A percentile compares a stretch with the other conserved stretches of the same genome.
phyloP scores from a whole-genome alignment of 371 early-diverging fungal genomes.

The Dichotomocladium elegans region DNA sequence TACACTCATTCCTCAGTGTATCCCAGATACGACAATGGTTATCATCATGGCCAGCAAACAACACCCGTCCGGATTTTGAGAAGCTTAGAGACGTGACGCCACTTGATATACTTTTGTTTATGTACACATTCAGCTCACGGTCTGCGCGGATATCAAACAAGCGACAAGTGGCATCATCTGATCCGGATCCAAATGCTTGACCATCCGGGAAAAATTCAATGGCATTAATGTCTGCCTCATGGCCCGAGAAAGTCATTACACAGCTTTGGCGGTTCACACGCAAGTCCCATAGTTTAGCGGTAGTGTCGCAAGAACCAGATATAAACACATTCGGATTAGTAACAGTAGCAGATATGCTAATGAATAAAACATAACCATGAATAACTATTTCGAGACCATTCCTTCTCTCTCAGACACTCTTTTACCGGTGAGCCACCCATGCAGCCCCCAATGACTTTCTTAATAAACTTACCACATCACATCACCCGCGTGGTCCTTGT shows the following conservation, averaged over 20 bases:
- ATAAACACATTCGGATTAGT: conserved; percentile 92
- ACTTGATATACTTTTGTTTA: conserved; percentile 83
- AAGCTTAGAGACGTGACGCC: conserved; percentile 97
- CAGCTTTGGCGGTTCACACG: conserved; percentile 70
- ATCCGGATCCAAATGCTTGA: conserved; percentile 94
- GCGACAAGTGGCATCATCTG: conserved; percentile 96
- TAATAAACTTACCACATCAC: conserved; percentile 78
- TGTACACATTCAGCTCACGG: conserved; percentile 92
- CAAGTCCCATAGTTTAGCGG: conserved; percentile 98
- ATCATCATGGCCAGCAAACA: conserved; percentile 98
- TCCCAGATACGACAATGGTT: conserved; percentile 98
- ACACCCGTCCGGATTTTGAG: conserved; percentile 88
- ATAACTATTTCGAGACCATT: background rate
- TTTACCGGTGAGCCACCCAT: too few species aligned
- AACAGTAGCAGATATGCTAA: conserved; percentile 48
- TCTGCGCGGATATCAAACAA: conserved; percentile 97
- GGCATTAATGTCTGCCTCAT: conserved; percentile 94
- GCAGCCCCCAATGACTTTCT: too few species aligned
- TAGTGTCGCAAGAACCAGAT: conserved; percentile 96
- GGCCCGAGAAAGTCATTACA: conserved; percentile 96
- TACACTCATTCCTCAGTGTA: conserved; percentile 89
- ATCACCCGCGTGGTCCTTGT: conserved; percentile 94
- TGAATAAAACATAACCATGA: conserved; percentile 54
- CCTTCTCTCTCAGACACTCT: too few species aligned
- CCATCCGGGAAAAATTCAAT: conserved; percentile 92